Conservation (phyloP, 2,329 filamentous ascomycete genomes). For the Ophiognomonia clavigignenti-juglandacearum region DNA sequence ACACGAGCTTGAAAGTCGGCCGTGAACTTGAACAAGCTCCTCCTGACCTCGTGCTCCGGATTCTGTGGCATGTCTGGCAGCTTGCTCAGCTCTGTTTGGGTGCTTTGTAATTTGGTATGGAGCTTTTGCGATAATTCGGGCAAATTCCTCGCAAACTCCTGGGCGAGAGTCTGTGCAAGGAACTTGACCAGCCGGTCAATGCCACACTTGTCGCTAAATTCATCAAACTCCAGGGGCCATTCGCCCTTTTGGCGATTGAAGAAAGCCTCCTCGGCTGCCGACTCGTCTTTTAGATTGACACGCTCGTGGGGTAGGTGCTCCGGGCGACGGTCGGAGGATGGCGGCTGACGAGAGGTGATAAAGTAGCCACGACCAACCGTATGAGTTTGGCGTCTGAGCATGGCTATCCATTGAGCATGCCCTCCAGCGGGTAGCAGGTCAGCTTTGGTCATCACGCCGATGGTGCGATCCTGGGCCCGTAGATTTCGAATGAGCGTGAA, state of each 20-base stretch:
- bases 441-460: slow-evolving; percentile 81
- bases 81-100: slow-evolving; percentile 48
- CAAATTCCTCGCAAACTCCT: slow-evolving; percentile 45
- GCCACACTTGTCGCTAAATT: slow-evolving; percentile 45
- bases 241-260: slow-evolving; percentile 33
- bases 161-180: slow-evolving; percentile 46
- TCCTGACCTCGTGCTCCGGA: slow-evolving; percentile 60
- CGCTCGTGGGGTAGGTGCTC: slow-evolving; percentile 30
- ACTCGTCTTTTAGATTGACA: slow-evolving; percentile 35
- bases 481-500: slow-evolving; percentile 58
- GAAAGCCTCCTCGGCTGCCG: slow-evolving; percentile 46
- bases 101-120: slow-evolving; percentile 39
- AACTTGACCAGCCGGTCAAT: slow-evolving; percentile 48
- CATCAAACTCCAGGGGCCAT: slow-evolving; percentile 46
- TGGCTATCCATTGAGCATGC: slow-evolving; percentile 48
- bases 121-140: slow-evolving; percentile 47
- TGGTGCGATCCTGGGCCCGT: slow-evolving; percentile 53
- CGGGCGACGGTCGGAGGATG: slow-evolving; percentile 28
- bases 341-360: slow-evolving; percentile 63
- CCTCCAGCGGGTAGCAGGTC: slow-evolving; percentile 59
- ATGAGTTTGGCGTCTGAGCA: slow-evolving; percentile 56
- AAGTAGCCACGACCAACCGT: slow-evolving; percentile 71
- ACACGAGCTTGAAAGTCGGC: slow-evolving; percentile 48
- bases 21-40: slow-evolving; percentile 54
- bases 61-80: slow-evolving; percentile 67